Percentiles rank a stretch among this genome's conserved stretches.
phyloP scores from a whole-genome alignment of 352 stramenopile species.

The Aphanomyces stellatus region DNA sequence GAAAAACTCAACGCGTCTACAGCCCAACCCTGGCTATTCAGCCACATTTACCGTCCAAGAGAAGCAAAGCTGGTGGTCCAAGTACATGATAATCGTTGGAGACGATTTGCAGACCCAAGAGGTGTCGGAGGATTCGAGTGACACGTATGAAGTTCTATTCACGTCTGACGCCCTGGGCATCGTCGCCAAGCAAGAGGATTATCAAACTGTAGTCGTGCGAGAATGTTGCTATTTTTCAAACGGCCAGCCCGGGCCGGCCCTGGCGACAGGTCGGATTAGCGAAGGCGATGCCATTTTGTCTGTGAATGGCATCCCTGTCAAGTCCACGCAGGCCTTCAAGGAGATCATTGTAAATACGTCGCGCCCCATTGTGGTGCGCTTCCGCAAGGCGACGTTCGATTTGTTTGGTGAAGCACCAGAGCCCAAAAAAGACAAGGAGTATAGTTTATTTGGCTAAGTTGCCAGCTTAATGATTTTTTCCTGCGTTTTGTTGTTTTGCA shows the following conservation, averaged over 20 bases:
- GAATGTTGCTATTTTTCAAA: slow-evolving; percentile 47
- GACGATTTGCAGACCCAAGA: slow-evolving; percentile 47
- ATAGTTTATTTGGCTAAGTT: slow-evolving; percentile 68
- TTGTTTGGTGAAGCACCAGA: slow-evolving; percentile 1
- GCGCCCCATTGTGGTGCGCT: slow-evolving; percentile 62
- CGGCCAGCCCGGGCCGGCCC: slow-evolving; percentile 34
- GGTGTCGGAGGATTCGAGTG: slow-evolving; percentile 13
- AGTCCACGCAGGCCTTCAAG: slow-evolving; percentile 64
- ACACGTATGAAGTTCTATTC: slow-evolving; percentile 70
- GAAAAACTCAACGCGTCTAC: slow-evolving; percentile 62
- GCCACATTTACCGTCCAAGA: slow-evolving; percentile 80
- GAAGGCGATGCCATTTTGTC: slow-evolving; percentile 59
- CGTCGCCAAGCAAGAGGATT: slow-evolving; percentile 38
- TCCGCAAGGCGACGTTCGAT: slow-evolving; percentile 29
- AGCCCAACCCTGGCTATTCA: slow-evolving; percentile 68
- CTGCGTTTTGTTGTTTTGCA: background rate
- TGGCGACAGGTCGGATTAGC: slow-evolving; percentile 42
- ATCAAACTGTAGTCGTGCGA: slow-evolving; percentile 51
- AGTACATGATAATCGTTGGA: slow-evolving; percentile 68
- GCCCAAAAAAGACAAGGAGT: slow-evolving; percentile 27
- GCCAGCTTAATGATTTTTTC: background rate
- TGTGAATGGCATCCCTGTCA: slow-evolving; percentile 55
- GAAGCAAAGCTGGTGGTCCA: slow-evolving; percentile 69
- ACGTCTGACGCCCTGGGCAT: slow-evolving; percentile 44
- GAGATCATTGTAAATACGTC: slow-evolving; percentile 45